Conservation (phyloP, 345 rosid species). For the Aurinia saxatilis region DNA sequence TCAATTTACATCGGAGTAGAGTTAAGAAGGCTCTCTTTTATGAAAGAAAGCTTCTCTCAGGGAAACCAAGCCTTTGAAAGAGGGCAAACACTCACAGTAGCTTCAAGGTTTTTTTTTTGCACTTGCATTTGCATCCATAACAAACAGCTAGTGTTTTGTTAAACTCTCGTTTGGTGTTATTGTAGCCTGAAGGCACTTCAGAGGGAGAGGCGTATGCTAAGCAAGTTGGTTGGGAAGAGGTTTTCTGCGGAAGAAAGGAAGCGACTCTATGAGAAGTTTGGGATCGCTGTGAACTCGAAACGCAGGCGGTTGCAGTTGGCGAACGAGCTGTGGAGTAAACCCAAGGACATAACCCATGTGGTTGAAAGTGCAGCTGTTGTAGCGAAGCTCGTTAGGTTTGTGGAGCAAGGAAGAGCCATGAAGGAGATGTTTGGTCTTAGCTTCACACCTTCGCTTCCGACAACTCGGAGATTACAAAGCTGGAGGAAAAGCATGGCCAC, state of each 20-base stretch:
- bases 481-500: slow-evolving; percentile 72
- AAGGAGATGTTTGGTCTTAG: slow-evolving; percentile 92
- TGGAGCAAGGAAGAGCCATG: slow-evolving; percentile 68
- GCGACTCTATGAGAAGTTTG: slow-evolving; percentile 71
- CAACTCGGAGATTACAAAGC: slow-evolving; percentile 46
- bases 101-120: slow-evolving; percentile 58
- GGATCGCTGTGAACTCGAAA: slow-evolving; percentile 58
- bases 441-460: slow-evolving; percentile 51
- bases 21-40: slow-evolving; percentile 77
- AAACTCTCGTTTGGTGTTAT: not conserved
- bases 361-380: slow-evolving; percentile 68
- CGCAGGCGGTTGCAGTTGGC: slow-evolving; percentile 71
- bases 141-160: not conserved
- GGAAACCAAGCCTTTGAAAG: slow-evolving; percentile 52
- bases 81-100: slow-evolving; percentile 47
- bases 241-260: slow-evolving; percentile 57
- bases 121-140: not conserved
- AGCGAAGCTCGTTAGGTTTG: slow-evolving; percentile 71
- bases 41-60: slow-evolving; percentile 65
- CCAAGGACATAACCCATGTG: slow-evolving; percentile 48
- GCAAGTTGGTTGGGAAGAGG: slow-evolving; percentile 78
- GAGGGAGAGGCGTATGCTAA: slow-evolving; percentile 64
- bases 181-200: slow-evolving; percentile 65
- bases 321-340: slow-evolving; percentile 61
- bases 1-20: slow-evolving; percentile 92